Evolutionary conservation across 2,329 filamentous ascomycete genomes (phyloP).

Genomic region (Cladosporium halotolerans): DNA sequence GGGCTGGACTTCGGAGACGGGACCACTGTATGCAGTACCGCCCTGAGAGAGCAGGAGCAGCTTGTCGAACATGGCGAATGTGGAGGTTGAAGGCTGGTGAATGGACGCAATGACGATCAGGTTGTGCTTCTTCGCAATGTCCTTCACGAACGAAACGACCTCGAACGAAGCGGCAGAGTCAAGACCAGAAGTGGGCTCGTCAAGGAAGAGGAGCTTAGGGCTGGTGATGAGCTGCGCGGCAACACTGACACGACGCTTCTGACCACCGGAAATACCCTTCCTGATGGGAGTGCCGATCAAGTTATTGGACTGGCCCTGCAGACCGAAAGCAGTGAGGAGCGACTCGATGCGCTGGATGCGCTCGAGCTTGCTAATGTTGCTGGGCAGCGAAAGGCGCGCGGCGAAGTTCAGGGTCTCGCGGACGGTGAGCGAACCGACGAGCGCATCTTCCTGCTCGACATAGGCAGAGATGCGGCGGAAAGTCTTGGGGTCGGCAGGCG

Average conservation of each 20-base stretch:
- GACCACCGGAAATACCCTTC: conserved; percentile 78
- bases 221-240: conserved; percentile 75
- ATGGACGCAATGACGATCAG: conserved; percentile 76
- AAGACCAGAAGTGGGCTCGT: conserved; percentile 77
- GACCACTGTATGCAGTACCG: conserved; percentile 66
- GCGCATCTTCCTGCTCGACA: conserved; percentile 81
- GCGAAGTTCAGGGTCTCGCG: conserved; percentile 74
- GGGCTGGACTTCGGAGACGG: conserved; percentile 48
- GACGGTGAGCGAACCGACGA: conserved; percentile 75
- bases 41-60: conserved; percentile 67
- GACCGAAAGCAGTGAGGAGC: conserved; percentile 66
- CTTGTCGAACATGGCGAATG: conserved; percentile 75
- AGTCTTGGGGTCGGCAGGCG: conserved; percentile 42
- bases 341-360: conserved; percentile 57
- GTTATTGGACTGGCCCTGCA: conserved; percentile 61
- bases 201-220: conserved; percentile 74
- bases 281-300: conserved; percentile 75
- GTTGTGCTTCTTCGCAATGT: conserved; percentile 60
- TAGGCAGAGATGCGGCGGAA: conserved; percentile 67
- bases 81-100: conserved; percentile 76
- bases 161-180: conserved; percentile 73
- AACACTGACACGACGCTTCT: conserved; percentile 74
- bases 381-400: conserved; percentile 57
- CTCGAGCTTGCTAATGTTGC: conserved; percentile 49
- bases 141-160: conserved; percentile 66